Evolutionary conservation across 306 rosid genomes (phyloP).

Genomic region (Chamaecrista fasciculata): DNA sequence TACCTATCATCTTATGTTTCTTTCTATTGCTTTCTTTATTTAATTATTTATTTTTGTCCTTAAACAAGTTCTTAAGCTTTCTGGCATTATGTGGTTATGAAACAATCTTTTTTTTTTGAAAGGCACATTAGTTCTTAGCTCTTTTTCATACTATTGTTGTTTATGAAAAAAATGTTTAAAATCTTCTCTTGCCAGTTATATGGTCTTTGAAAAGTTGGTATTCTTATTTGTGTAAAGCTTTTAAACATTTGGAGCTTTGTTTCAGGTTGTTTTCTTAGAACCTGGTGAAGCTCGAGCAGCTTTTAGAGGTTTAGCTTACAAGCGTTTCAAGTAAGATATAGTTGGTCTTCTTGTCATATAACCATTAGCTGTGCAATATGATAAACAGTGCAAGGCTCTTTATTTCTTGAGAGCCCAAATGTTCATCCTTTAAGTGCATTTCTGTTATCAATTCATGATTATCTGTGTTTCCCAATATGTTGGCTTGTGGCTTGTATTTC

Average conservation of each 20-base stretch:
- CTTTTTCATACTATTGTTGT: background rate
- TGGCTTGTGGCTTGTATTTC: background rate
- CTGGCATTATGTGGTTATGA: slow-evolving; percentile 1
- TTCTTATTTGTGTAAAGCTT: slow-evolving; percentile 24
- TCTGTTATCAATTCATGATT: background rate
- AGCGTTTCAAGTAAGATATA: slow-evolving; percentile 72
- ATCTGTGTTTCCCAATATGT: background rate
- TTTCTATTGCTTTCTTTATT: background rate
- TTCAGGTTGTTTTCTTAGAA: slow-evolving; percentile 86
- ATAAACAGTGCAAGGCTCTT: background rate
- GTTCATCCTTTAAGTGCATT: background rate
- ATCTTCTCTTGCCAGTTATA: background rate
- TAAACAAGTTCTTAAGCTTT: background rate
- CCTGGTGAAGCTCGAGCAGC: slow-evolving; percentile 82
- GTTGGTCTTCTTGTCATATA: slow-evolving; percentile 16
- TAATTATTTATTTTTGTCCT: background rate
- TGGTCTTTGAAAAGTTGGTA: slow-evolving; percentile 2
- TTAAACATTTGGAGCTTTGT: slow-evolving; percentile 37
- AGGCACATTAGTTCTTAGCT: background rate
- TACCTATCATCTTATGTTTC: background rate
- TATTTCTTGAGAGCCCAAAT: background rate
- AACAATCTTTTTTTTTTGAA: background rate
- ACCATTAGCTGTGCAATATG: background rate
- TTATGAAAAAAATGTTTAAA: background rate
- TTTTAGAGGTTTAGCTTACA: slow-evolving; percentile 81